phyloP scores from a whole-genome alignment of 495 filamentous ascomycete species.

The Penicillium malachiteum region DNA sequence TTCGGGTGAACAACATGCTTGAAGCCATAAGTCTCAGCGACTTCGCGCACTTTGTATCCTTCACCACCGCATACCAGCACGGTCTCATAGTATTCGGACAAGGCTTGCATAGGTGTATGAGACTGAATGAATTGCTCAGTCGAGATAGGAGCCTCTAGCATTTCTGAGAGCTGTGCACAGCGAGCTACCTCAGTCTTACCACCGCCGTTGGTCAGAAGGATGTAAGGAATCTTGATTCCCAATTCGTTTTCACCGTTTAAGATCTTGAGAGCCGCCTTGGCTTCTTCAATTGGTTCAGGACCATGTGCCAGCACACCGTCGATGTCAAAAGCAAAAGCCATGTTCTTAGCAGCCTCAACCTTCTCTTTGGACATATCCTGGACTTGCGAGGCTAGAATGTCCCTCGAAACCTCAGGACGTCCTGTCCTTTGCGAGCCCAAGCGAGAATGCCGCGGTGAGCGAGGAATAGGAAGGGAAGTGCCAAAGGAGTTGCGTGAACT shows the following conservation, averaged over 20 bases:
- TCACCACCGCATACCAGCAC: slow-evolving; percentile 87
- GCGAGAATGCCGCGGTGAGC: slow-evolving; percentile 66
- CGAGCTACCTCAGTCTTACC: slow-evolving; percentile 85
- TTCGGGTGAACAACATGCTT: slow-evolving; percentile 83
- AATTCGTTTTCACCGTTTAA: slow-evolving; percentile 85
- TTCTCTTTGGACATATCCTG: slow-evolving; percentile 71
- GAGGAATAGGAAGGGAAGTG: slow-evolving; percentile 71
- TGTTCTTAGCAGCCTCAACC: slow-evolving; percentile 62
- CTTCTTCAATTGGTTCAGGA: slow-evolving; percentile 75
- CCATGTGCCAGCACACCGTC: slow-evolving; percentile 85
- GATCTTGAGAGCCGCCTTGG: slow-evolving; percentile 78
- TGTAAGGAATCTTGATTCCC: slow-evolving; percentile 84
- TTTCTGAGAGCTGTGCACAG: slow-evolving; percentile 71
- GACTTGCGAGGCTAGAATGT: slow-evolving; percentile 69
- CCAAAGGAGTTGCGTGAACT: slow-evolving; percentile 80
- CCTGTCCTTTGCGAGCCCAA: slow-evolving; percentile 54
- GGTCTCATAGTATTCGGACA: slow-evolving; percentile 77
- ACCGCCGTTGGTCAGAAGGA: slow-evolving; percentile 91
- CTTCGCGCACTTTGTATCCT: slow-evolving; percentile 81
- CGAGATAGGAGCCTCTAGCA: slow-evolving; percentile 71
- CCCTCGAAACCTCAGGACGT: slow-evolving; percentile 54
- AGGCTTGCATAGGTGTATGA: slow-evolving; percentile 90
- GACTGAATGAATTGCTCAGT: slow-evolving; percentile 91
- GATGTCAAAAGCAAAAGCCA: slow-evolving; percentile 91
- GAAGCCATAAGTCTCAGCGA: slow-evolving; percentile 87